phyloP scores from a whole-genome alignment of 2,329 filamentous ascomycete genomes.

The Magnaporthales sp. region DNA sequence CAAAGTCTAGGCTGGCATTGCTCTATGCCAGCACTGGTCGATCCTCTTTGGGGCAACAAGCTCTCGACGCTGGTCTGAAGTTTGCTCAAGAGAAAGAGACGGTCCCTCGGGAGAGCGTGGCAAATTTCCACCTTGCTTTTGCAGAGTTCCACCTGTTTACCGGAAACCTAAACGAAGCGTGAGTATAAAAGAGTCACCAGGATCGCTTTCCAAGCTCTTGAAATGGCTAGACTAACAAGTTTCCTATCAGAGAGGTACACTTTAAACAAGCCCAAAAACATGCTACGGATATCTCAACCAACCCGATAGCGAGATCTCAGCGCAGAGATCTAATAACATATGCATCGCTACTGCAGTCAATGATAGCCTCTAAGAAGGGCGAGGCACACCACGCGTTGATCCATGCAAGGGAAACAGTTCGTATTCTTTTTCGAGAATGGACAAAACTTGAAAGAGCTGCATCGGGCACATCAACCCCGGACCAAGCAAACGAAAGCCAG shows the following conservation, averaged over 20 bases:
- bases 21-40: constrained; percentile 47
- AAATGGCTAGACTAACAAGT: background rate
- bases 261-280: constrained; percentile 2
- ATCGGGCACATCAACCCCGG: constrained; percentile 1
- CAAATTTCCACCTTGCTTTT: constrained; percentile 57
- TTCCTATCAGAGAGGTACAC: background rate
- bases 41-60: constrained; percentile 37
- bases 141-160: constrained; percentile 66
- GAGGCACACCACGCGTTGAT: constrained; percentile 48
- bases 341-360: constrained; percentile 56
- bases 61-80: constrained; percentile 49
- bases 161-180: constrained; percentile 56
- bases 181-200: constrained; percentile 13
- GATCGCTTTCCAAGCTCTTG: background rate
- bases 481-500: constrained; percentile 14
- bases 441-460: constrained; percentile 34
- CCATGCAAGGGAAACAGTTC: constrained; percentile 48
- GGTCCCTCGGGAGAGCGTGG: constrained; percentile 29
- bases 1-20: constrained; percentile 38
- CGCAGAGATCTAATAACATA: constrained; percentile 46
- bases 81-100: constrained; percentile 30
- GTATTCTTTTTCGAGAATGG: constrained; percentile 48
- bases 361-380: constrained; percentile 54
- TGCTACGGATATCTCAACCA: background rate
- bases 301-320: constrained; percentile 14